Percentiles rank a stretch among this genome's conserved stretches.
These are phyloP conservation scores for Tolypocladium cylindrosporum DNA, from an alignment of 2,329 filamentous ascomycete species.

Conservation along the genomic window DNA sequence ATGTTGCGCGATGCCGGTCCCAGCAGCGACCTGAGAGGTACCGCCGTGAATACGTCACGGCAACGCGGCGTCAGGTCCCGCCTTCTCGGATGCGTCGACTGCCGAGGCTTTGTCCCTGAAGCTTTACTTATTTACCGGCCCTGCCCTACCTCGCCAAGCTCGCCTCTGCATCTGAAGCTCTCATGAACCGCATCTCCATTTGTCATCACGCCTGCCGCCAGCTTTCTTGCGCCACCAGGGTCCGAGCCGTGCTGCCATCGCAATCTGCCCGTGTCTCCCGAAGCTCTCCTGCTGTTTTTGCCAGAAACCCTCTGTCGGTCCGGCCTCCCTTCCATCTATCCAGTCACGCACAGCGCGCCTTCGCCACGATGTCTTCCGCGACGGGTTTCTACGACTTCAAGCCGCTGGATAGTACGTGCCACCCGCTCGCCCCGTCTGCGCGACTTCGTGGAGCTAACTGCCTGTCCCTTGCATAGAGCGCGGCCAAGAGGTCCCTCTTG, in stretches of 20 bases:
- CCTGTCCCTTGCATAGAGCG: constrained; percentile 21
- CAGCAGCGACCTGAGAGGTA: neutral
- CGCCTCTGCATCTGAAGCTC: neutral
- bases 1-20: neutral
- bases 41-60: neutral
- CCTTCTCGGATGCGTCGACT: neutral
- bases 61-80: neutral
- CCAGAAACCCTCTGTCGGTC: neutral
- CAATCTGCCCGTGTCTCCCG: constrained; percentile 1
- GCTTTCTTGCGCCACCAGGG: neutral
- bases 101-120: neutral
- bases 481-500: constrained; percentile 60
- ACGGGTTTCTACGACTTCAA: constrained; percentile 71
- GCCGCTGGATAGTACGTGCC: constrained; percentile 59
- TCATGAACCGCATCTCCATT: constrained; percentile 4
- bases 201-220: constrained; percentile 5
- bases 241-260: neutral
- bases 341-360: neutral
- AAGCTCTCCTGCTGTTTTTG: neutral
- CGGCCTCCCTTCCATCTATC: neutral
- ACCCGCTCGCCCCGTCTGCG: neutral
- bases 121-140: neutral
- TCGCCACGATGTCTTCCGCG: constrained; percentile 27
- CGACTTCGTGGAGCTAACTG: constrained; percentile 7
- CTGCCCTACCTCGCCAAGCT: neutral